Conservation (phyloP, 2,329 filamentous ascomycete genomes). For the Clarireedia sp. region DNA sequence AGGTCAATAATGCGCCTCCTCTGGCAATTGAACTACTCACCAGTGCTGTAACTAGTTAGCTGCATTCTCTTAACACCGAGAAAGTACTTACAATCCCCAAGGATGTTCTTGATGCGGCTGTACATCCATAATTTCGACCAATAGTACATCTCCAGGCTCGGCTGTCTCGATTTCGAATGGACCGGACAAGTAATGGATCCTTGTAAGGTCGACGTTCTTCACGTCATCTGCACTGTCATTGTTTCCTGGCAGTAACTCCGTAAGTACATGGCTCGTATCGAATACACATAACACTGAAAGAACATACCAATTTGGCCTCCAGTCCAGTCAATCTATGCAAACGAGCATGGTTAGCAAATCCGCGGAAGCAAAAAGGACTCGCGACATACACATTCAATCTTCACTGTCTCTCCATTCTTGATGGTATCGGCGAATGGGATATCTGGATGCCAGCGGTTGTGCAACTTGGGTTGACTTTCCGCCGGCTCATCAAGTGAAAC, state of each 20-base stretch:
- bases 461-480: slow-evolving; percentile 58
- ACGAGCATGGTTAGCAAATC: not conserved
- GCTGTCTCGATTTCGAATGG: slow-evolving; percentile 82
- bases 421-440: slow-evolving; percentile 68
- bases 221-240: slow-evolving; percentile 87
- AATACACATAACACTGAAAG: not conserved
- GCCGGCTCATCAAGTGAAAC: slow-evolving; percentile 68
- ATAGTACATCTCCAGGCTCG: slow-evolving; percentile 68
- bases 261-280: not conserved
- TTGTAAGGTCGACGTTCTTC: slow-evolving; percentile 73
- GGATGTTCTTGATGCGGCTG: slow-evolving; percentile 79
- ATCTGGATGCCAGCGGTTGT: slow-evolving; percentile 92
- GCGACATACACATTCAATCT: slow-evolving; percentile 65
- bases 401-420: slow-evolving; percentile 77
- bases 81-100: slow-evolving; percentile 81
- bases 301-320: slow-evolving; percentile 72
- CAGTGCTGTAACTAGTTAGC: not conserved
- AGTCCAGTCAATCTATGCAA: slow-evolving; percentile 37
- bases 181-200: slow-evolving; percentile 80
- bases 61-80: not conserved
- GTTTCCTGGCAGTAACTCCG: slow-evolving; percentile 43
- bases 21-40: not conserved
- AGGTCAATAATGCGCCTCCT: not conserved
- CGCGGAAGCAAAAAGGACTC: no score
- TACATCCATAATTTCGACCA: slow-evolving; percentile 89